Evolutionary conservation across 345 rosid species (phyloP), one percentile per base, ranked within the genome.

Genomic region (Eucalyptus dawsonii): DNA sequence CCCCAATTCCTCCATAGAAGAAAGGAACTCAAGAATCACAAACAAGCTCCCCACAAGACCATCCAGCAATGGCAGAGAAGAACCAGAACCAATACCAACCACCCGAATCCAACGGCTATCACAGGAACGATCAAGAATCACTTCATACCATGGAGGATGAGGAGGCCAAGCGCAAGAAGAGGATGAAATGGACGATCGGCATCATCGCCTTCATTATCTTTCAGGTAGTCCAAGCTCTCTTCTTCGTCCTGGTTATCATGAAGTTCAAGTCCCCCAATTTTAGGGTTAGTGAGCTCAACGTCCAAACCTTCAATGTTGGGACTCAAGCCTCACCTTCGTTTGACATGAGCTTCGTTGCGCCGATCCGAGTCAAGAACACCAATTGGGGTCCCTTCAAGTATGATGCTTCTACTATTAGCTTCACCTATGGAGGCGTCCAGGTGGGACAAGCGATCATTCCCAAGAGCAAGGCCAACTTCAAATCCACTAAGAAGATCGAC

Each of bases 241-340:
- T 90, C n/a, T 92, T 92, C 72, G 54, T 86, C 19, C 42, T 90
- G 42, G 80, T 88, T 13, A 89, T 90, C 15, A 60, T 92, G 88
- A 90, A 65, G 58, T 87, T 92, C 88, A 89, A 90, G 42, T 60
- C 67, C 27, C 93, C 93, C 83, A 92, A 92, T 72, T 92, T 90
- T 31, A 89, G 91, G 42, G n/a, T 90, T 15, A 51, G 86, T 19
- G 47, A 80, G 19, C 76, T 83, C 58, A 47, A 25, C 13, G 22
- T 90, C 80, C 83, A 80, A 62, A 50, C 51, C 34, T 69, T 88
- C 17, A 60, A 31, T 29, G 22, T 87, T 4, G 72, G 44, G 87
- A 31, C 88, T 21, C 50, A 50, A 34, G 22, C 80, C 15, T 56
- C 88, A 17, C 56, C 92, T 27, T 87, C 90, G 14, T 91, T 91